Base-by-base conservation (phyloP, 306 rosid genomes). In the Myrica gale region DNA sequence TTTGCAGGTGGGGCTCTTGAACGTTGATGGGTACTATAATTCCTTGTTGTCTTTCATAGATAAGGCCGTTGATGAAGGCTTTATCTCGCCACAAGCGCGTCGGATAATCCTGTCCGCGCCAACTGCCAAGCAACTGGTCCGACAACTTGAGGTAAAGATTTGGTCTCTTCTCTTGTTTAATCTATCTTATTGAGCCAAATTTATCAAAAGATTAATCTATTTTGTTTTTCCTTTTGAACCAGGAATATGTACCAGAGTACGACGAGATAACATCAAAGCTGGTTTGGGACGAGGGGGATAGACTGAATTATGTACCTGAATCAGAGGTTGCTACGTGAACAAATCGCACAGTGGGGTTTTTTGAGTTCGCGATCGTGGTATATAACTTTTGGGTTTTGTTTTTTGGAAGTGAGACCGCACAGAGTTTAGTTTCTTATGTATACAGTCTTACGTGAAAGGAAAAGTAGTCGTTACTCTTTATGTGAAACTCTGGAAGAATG, bases 61-160 rank as follows among this genome's bases (percentile, higher is more conserved):
- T 73, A 91, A 96, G 85, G 98, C 99, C 67, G 97, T 96, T 71
- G 99, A 92, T 86, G 99, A 96, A 90, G 99, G 99, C 84, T 96
- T 96, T 79, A 83, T 96, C 52, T 92, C 99, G 5, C 94, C 94
- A 20, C 90, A 85, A 44, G 99, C 99, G 76, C 99, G 99, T 86
- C 99, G 93, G 57, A 96, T 96, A 75, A 92, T 92, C 80, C 92
- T 96, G 86, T 96, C 99, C 46, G 98, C 99, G 39, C 90, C 99
- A 81, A 90, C 99, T 13, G 96, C 99, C 84, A 87, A 88, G 47
- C 85, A 90, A 51, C 80, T 96, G 83, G 92, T 96, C 79, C 83
- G 87, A 80, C 92, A 87, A 76, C 92, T 96, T 8, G 99, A 96
- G 98, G 99, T 96, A 76, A 8, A 56, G 5, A 56, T 20, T 26